phyloP scores from a whole-genome alignment of 495 filamentous ascomycete genomes.

The Eremomyces bilateralis region DNA sequence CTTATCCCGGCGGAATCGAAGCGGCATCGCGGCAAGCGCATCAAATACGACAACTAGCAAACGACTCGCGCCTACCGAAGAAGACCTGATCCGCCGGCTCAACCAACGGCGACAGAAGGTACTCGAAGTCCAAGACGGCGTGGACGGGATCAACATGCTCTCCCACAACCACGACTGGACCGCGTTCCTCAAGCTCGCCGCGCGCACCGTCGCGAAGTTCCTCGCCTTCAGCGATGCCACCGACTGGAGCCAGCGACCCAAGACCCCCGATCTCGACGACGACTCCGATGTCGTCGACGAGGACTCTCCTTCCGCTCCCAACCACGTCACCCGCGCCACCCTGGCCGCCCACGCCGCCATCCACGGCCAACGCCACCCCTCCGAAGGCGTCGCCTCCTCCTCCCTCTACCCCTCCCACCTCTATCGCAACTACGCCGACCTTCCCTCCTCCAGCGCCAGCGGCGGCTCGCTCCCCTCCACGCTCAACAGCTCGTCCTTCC shows the following conservation, averaged over 20 bases:
- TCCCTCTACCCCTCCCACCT: background rate
- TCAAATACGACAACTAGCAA: too few species aligned
- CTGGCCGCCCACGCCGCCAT: conserved; percentile 2
- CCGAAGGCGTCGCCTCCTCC: background rate
- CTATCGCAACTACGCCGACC: too few species aligned
- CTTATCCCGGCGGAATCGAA: conserved; percentile 38
- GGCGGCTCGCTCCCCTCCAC: too few species aligned
- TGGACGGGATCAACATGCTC: conserved; percentile 37
- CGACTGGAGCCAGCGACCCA: too few species aligned
- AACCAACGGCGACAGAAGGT: conserved; percentile 45
- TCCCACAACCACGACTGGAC: conserved; percentile 63
- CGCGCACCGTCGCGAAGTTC: too few species aligned
- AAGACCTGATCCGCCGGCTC: conserved; percentile 46
- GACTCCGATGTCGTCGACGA: too few species aligned
- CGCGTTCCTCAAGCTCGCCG: conserved; percentile 54
- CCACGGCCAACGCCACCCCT: background rate
- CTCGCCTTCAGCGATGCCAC: too few species aligned
- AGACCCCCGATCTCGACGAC: too few species aligned
- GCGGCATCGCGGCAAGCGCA: too few species aligned
- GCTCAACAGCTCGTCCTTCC: too few species aligned
- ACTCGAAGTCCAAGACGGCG: conserved; percentile 35
- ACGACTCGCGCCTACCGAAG: conserved; percentile 47
- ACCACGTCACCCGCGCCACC: background rate
- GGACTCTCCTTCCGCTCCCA: background rate
- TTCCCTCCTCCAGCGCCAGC: too few species aligned